Evolutionary conservation across 129 eudicot genomes (phyloP), one percentile per base, ranked within the genome.

Genomic region (Artemisia argyi): DNA sequence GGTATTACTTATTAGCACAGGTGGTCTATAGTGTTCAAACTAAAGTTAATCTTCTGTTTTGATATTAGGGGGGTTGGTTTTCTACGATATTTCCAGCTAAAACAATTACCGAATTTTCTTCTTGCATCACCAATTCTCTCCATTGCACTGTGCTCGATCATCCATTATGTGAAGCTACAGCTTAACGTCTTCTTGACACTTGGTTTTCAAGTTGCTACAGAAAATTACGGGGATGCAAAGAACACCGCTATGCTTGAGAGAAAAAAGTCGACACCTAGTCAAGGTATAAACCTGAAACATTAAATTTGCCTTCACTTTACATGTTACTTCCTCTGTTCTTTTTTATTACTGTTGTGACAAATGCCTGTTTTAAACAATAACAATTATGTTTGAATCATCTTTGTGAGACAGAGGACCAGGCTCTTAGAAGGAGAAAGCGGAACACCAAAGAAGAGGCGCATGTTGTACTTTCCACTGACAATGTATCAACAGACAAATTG

Each of bases 81-180:
- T 74, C 79, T 94, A 62, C 80, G 79, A 74, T 94, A 94, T 79
- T 94, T 94, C 62, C 89, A 90, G 80, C 73, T 85, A 14, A 88
- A 90, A 66, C 98, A 90, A 86, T 73, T 90, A 74, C 98, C 97
- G 9, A 94, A 94, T 73, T 94, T 94, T 51, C 80, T 90, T 67
- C 97, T 90, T 74, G 98, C 98, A 50, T 82, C 86, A 47, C 98
- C 98, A 26, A 86, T 90, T 68, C 78, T 94, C 70, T 90, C 91
- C 48, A 75, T 90, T 46, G 90, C 98, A 4, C 49, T 88, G 66
- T 83, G 86, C 75, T 82, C 96, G 67, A 75, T 88, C 39, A 58
- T 80, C 71, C 71, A 89, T 79, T 90, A 85, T 62, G 90, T 76
- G 74, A 86, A 88, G 78, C 82, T 57, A 77, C 71, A 71, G 64